Evolutionary conservation across 306 rosid species (phyloP), one percentile per base, ranked within the genome.

Genomic region (Mimosa bimucronata): DNA sequence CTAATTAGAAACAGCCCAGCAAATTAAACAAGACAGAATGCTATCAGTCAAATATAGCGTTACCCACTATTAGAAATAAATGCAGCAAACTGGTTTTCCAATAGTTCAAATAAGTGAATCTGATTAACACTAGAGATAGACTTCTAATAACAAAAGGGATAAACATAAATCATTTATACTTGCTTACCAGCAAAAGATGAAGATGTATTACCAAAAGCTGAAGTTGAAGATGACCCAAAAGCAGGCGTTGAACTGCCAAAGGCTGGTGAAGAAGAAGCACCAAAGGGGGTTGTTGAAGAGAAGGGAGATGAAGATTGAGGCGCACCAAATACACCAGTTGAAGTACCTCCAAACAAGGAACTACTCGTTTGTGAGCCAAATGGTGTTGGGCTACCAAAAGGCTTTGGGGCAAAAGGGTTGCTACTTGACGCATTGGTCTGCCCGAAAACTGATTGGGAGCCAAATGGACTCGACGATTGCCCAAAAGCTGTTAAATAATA

Each of bases 301-400:
- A 94, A 90, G 16, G 96, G 94, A 48, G 98, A 88, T 30, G 95
- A 77, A 16, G 87, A n/a, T 61, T 87, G 99, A 66, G 96, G 6
- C 31, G 90, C 83, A n/a, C 99, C 94, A 89, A 93, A 91, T 14
- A 91, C 99, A 50, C 98, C 97, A 30, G 99, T 91, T 42, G 98
- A 89, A 76, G 97, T 91, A 76, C 99, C 97, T 28, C 97, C 98
- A 70, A 93, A 96, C 21, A 93, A 57, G 53, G 94, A 83, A 74
- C 84, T 75, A 65, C 94, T 91, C 2, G 91, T 69, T 76, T 90
- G 94, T 9, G 90, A 81, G 62, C 97, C 99, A 78, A 96, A 93
- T 31, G 99, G 97, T 57, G 85, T 79, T 21, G 97, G 66, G 67
- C 84, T 87, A 61, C 97, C 97, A 84, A 89, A 96, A 11, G 99